Conservation (phyloP, 169 alveolate genomes). For the Prorocentrum cordatum region DNA sequence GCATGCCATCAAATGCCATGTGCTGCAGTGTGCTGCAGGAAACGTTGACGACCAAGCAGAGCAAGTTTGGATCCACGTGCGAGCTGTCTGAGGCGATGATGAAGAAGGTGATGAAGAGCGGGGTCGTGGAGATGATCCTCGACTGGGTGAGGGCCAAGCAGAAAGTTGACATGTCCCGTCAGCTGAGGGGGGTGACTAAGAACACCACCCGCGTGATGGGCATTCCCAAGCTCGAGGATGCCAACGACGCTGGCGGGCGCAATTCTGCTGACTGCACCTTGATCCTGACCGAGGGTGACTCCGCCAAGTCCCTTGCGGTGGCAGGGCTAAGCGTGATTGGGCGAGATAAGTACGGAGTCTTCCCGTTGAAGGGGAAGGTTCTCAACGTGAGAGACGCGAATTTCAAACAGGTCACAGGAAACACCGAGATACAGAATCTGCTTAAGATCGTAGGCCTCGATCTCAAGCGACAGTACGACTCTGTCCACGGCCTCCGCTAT, state of each 20-base stretch:
- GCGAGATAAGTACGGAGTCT: slow-evolving; percentile 96
- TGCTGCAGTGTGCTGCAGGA: no score
- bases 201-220: slow-evolving; percentile 80
- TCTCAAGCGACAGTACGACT: slow-evolving; percentile 22
- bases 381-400: slow-evolving; percentile 97
- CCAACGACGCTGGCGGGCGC: slow-evolving; percentile 96
- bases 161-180: slow-evolving; percentile 32
- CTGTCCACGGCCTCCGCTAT: slow-evolving; percentile 19
- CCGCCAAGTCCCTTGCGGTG: slow-evolving; percentile 81
- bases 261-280: slow-evolving; percentile 86
- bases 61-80: slow-evolving; percentile 84
- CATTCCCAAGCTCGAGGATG: slow-evolving; percentile 97
- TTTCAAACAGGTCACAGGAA: slow-evolving; percentile 85
- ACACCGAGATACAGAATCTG: slow-evolving; percentile 92
- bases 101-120: slow-evolving; percentile 81
- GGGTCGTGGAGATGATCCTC: slow-evolving; percentile 80
- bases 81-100: slow-evolving; percentile 81
- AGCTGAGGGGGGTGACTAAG: slow-evolving; percentile 41
- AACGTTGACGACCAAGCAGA: slow-evolving; percentile 74
- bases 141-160: slow-evolving; percentile 71
- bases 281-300: slow-evolving; percentile 99
- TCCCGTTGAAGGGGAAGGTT: slow-evolving; percentile 98
- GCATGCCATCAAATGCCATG: no score
- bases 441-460: slow-evolving; percentile 91
- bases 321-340: slow-evolving; percentile 83